Base-by-base conservation (phyloP, 1,284 basidiomycete genomes). In the Agaricales sp. region DNA sequence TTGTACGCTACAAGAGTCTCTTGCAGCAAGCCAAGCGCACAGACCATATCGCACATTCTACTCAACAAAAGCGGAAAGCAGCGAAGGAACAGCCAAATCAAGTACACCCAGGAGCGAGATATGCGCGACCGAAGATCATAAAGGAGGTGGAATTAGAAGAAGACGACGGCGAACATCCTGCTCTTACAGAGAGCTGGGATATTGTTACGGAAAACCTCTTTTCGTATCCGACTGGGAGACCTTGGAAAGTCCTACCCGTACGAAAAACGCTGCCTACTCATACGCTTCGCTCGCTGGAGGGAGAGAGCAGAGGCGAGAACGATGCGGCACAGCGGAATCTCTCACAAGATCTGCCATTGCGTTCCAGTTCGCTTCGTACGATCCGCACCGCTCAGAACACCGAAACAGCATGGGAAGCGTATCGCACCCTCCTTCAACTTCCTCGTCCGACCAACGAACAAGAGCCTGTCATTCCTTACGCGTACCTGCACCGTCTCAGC, bases 401-500 rank as follows among this genome's bases (percentile, higher is more conserved):
- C 30, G 30, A 35, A 38, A 67, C 74, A 35, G 79, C 74, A 2
- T 87, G 85, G 84, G 57, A 67, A 13, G 77, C 81, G 3, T 87
- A 85, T 60, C 63, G 69, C 50, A 58, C 62, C 60, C 66, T 73
- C 59, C 45, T 59, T 72, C 51, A 66, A 64, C 49, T 43, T 53
- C 60, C 47, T 54, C 49, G 55, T 47, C 51, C 54, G 18, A 50
- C 55, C 46, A 39, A 54, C 45, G 51, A 57, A n/a, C 51, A 57
- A 54, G 54, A 55, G 43, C 55, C 57, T 35, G 46, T 61, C 35
- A 69, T 80, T 52, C 74, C 75, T n/a, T 67, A 66, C 54, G 60
- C 67, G 39, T 69, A 76, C 50, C 73, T 87, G 21, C 81, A 84
- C 54, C 73, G 75, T 21, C 64, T 87, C 46, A 69, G 69, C 20